These are phyloP conservation scores for Oryza punctata DNA, from an alignment of 176 grass and related monocot genomes.

Conservation along the genomic window DNA sequence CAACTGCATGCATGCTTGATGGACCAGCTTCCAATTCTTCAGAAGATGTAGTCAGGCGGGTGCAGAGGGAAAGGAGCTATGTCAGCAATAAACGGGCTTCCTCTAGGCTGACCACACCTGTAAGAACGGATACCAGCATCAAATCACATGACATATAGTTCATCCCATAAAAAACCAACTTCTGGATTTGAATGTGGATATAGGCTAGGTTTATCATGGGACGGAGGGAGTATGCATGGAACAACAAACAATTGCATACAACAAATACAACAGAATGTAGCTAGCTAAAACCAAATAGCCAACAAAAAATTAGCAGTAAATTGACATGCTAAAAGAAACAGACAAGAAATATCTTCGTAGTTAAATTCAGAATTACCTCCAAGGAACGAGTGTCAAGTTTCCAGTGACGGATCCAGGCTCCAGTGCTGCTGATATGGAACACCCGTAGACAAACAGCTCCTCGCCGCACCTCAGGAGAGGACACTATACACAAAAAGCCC, in stretches of 20 bases:
- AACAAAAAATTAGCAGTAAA: neutral
- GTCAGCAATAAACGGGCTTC: constrained; percentile 46
- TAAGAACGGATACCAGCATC: constrained; percentile 21
- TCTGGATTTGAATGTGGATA: no score
- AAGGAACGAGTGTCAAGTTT: constrained; percentile 62
- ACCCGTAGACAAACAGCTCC: constrained; percentile 59
- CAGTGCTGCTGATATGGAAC: constrained; percentile 26
- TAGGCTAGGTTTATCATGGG: no score
- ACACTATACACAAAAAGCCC: constrained; percentile 37
- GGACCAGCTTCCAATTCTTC: neutral
- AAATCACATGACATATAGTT: neutral
- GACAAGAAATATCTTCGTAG: neutral
- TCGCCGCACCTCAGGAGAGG: constrained; percentile 35
- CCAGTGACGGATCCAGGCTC: constrained; percentile 55
- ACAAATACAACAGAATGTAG: neutral
- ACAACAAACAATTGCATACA: neutral
- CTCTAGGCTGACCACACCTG: constrained; percentile 51
- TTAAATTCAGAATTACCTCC: constrained; percentile 45
- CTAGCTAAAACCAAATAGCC: neutral
- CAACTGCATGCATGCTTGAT: neutral
- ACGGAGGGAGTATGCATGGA: neutral
- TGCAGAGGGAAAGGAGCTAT: constrained; percentile 44
- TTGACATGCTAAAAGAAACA: neutral
- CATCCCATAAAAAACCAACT: no score
- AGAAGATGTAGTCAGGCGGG: constrained; percentile 50